Evolutionary conservation across 1,284 basidiomycete species (phyloP), one percentile per base, ranked within the genome.

Genomic region (Uromyces viciae-fabae): DNA sequence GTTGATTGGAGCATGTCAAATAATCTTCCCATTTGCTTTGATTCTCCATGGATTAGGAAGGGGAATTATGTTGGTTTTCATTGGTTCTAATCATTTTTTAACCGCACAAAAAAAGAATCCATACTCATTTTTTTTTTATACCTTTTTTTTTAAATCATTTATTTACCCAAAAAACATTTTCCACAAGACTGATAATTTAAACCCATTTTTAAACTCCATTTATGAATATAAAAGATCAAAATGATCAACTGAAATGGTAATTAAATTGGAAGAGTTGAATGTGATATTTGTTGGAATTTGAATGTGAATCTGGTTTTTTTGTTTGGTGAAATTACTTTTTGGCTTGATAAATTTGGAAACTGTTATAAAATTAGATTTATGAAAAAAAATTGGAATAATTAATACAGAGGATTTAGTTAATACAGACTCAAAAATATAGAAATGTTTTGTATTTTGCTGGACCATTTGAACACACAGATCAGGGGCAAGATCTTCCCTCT

Each of bases 401-500:
- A 73, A 46, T n/a, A 52, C 31, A 7, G 9, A 25, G 31, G 38
- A n/a, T 17, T 22, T 52, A 19, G 49, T 33, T 52, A 46, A 43
- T 33, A 72, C 4, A 7, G 69, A 43, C 69, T 72, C 69, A 22
- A 28, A 28, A 2, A 72, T 72, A 31, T 52, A 72, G 49, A 17
- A 72, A 19, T 72, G 69, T 52, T 52, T 72, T 1, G 1, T 31
- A 15, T 36, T 49, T 7, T 5, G 28, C 2, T 9, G n/a, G 2
- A 54, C 25, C 28, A 54, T 73, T 54, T 73, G 71, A n/a, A 74
- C 52, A 22, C n/a, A 25, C 0, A 75, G 73, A 43, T 60, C 54
- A 19, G 28, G 38, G 33, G 33, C 38, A 25, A 28, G 40, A 22
- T 40, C 15, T 52, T 74, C 36, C 4, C 33, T 19, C 73, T 56